Percentiles rank a stretch among this genome's conserved stretches.
Evolutionary conservation across 1,139 yeast genomes (phyloP).

Genomic region (Pneumocystis wakefieldiae): DNA sequence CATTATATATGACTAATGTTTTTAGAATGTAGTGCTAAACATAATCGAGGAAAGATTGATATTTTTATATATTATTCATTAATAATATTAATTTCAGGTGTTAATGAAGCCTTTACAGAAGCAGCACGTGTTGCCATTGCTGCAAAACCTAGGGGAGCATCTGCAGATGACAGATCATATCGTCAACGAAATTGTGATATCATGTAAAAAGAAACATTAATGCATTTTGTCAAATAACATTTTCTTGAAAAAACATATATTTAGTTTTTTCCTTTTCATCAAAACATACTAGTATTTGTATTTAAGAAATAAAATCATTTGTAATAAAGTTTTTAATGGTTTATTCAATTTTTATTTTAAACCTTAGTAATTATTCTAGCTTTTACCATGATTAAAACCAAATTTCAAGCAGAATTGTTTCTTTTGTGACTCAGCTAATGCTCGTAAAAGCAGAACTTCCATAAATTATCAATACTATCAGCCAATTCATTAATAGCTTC

Average conservation of each 20-base stretch:
- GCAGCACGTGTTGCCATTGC: conserved; percentile 1
- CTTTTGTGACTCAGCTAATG: neutral
- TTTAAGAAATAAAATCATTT: neutral
- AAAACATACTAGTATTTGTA: neutral
- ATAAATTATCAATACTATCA: neutral
- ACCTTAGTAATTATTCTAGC: neutral
- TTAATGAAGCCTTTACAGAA: neutral
- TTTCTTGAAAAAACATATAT: too few relatives aligned
- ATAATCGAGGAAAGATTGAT: conserved; percentile 48
- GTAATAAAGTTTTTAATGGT: neutral
- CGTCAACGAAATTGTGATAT: neutral
- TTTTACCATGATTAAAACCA: neutral
- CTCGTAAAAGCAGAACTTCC: neutral
- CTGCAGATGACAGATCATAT: neutral
- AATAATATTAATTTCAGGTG: neutral
- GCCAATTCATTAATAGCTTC: neutral
- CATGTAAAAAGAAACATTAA: neutral
- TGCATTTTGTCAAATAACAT: too few relatives aligned
- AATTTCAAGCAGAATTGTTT: neutral
- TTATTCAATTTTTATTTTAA: too few relatives aligned
- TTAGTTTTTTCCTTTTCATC: too few relatives aligned
- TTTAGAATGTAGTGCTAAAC: conserved; percentile 77
- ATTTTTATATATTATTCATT: neutral
- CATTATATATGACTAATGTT: neutral
- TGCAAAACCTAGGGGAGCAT: neutral